phyloP scores from a whole-genome alignment of 148 eudicot genomes.

The Nepenthes mirabilis region DNA sequence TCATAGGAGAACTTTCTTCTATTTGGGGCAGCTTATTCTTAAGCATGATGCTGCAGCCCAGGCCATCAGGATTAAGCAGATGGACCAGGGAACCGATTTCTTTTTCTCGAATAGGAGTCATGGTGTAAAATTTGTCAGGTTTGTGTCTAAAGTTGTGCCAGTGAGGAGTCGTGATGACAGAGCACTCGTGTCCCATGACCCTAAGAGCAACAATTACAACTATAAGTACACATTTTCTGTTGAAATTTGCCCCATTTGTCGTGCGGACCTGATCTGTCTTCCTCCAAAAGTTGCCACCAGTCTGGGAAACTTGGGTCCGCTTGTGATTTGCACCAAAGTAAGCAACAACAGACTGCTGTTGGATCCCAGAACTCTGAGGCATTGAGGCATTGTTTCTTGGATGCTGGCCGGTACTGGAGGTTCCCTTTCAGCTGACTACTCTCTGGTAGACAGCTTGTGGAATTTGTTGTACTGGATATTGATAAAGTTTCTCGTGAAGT shows the following conservation, averaged over 20 bases:
- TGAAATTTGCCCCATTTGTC: conserved; percentile 39
- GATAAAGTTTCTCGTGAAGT: conserved; percentile 34
- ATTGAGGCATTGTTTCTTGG: conserved; percentile 34
- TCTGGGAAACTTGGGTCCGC: conserved; percentile 50
- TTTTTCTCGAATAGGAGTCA: conserved; percentile 57
- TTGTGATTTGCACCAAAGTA: conserved; percentile 50
- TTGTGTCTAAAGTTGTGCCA: conserved; percentile 60
- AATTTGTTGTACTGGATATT: conserved; percentile 38
- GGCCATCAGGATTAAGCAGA: conserved; percentile 37
- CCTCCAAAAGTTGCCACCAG: conserved; percentile 43
- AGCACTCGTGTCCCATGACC: conserved; percentile 53
- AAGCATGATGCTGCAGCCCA: conserved; percentile 45
- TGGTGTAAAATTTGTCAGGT: conserved; percentile 53
- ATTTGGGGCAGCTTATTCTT: conserved; percentile 47
- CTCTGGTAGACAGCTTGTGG: conserved; percentile 48
- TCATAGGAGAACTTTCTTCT: conserved; percentile 66
- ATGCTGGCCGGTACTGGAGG: conserved; percentile 56
- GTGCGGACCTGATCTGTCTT: conserved; percentile 66
- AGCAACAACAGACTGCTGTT: conserved; percentile 34
- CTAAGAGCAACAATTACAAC: conserved; percentile 55
- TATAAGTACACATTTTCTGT: conserved; percentile 61
- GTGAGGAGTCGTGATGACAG: conserved; percentile 12
- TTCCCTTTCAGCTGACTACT: conserved; percentile 25
- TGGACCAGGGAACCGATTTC: conserved; percentile 61
- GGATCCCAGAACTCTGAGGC: conserved; percentile 38